phyloP scores from a whole-genome alignment of 192 early-diverging fungal genomes.

The Coemansia sp. region DNA sequence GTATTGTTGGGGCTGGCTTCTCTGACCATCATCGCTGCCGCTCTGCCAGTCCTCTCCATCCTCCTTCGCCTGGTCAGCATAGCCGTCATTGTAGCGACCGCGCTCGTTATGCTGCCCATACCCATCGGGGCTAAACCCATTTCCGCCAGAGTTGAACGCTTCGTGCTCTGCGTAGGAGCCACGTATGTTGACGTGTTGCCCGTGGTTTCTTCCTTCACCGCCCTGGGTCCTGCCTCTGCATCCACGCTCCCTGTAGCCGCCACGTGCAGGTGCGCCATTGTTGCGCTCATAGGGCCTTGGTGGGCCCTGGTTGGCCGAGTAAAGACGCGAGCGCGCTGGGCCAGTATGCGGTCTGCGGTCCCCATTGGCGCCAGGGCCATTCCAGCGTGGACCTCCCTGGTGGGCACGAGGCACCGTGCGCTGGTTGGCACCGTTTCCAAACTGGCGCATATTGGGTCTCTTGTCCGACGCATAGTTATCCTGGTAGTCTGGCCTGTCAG shows the following conservation, averaged over 20 bases:
- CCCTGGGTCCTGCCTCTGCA: neutral
- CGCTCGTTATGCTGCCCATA: neutral
- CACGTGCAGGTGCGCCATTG: neutral
- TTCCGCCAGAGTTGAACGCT: neutral
- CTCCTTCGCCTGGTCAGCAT: neutral
- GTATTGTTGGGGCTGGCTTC: neutral
- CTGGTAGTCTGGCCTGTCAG: neutral
- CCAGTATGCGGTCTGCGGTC: neutral
- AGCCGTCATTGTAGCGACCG: neutral
- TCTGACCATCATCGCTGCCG: neutral
- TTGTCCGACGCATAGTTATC: neutral
- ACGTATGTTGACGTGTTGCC: neutral
- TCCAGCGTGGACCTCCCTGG: neutral
- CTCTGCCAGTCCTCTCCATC: neutral
- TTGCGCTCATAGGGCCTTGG: constrained; percentile 3
- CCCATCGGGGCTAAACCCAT: neutral
- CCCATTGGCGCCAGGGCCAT: neutral
- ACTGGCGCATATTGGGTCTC: neutral
- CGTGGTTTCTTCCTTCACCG: neutral
- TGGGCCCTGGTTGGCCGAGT: neutral
- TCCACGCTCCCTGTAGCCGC: neutral
- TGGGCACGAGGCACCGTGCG: neutral
- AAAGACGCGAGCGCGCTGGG: neutral
- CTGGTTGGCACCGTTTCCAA: neutral
- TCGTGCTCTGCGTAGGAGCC: neutral